Evolutionary conservation across 805 yeast genomes (phyloP).

Genomic region (Maudiozyma serrabonitensis): DNA sequence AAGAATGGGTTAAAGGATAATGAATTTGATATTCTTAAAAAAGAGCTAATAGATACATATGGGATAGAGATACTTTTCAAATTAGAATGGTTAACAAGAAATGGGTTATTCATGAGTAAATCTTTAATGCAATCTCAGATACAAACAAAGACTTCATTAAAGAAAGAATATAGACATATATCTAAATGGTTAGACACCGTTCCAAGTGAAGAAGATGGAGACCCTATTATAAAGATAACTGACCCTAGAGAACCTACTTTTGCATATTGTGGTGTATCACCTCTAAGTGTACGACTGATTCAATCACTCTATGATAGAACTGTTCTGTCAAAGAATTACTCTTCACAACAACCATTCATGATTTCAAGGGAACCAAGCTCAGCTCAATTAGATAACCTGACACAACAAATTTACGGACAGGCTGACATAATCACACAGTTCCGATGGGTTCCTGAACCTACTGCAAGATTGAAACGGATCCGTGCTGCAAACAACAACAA

Average conservation of each 20-base stretch:
- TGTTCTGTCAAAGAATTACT: constrained; percentile 32
- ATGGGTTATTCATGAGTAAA: constrained; percentile 17
- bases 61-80: constrained; percentile 39
- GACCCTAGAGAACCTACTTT: constrained; percentile 33
- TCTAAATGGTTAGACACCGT: constrained; percentile 21
- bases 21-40: constrained; percentile 47
- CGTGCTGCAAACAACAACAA: background rate
- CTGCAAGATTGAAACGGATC: constrained; percentile 3
- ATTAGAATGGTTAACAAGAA: constrained; percentile 16
- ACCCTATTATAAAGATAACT: background rate
- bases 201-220: constrained; percentile 13
- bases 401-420: constrained; percentile 21
- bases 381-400: constrained; percentile 14
- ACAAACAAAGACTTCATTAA: constrained; percentile 4
- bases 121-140: background rate
- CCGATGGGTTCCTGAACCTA: constrained; percentile 17
- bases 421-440: constrained; percentile 8
- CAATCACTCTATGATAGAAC: constrained; percentile 58
- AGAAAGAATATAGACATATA: constrained; percentile 17
- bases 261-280: constrained; percentile 76
- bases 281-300: constrained; percentile 58
- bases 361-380: constrained; percentile 21
- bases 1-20: constrained; percentile 60
- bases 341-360: constrained; percentile 27
- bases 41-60: constrained; percentile 49